Evolutionary conservation across 768 basidiomycete genomes (phyloP).

Genomic region (Tulasnella sp.): DNA sequence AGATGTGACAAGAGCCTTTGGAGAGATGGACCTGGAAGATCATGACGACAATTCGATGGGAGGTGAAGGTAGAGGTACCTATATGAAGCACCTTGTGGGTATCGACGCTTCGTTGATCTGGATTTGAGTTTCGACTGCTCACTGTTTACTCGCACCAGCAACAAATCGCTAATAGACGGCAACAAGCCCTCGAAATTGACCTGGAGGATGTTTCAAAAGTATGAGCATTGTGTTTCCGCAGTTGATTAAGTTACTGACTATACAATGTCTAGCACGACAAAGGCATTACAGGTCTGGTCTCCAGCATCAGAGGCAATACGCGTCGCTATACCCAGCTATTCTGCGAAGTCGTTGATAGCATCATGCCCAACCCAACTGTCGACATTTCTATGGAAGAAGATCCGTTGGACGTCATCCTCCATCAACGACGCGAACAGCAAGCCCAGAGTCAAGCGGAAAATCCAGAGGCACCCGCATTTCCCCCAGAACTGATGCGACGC

Average conservation of each 20-base stretch:
- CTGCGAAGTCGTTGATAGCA: slow-evolving; percentile 77
- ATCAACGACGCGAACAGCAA: slow-evolving; percentile 85
- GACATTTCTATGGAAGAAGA: slow-evolving; percentile 88
- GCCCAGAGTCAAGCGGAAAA: slow-evolving; percentile 57
- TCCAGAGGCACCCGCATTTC: slow-evolving; percentile 57
- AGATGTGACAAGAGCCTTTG: slow-evolving; percentile 55
- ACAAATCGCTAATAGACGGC: slow-evolving; percentile 86
- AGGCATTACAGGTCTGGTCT: slow-evolving; percentile 59
- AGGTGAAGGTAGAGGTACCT: slow-evolving; percentile 39
- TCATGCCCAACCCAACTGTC: slow-evolving; percentile 79
- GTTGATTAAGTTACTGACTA: not conserved
- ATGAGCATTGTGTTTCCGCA: slow-evolving; percentile 18
- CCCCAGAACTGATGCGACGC: slow-evolving; percentile 81
- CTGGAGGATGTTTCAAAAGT: slow-evolving; percentile 78
- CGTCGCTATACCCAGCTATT: slow-evolving; percentile 86
- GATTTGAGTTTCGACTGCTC: slow-evolving; percentile 17
- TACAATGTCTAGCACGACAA: slow-evolving; percentile 45
- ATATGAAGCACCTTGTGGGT: slow-evolving; percentile 73
- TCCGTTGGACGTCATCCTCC: slow-evolving; percentile 92
- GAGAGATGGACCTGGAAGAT: slow-evolving; percentile 56
- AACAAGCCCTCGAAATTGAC: slow-evolving; percentile 79
- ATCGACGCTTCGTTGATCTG: not conserved
- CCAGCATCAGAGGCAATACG: slow-evolving; percentile 70
- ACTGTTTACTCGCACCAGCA: slow-evolving; percentile 39
- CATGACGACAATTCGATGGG: slow-evolving; percentile 31